Evolutionary conservation across 441 rosid genomes (phyloP), one percentile per base, ranked within the genome.

Genomic region (Dalechampia spathulata): DNA sequence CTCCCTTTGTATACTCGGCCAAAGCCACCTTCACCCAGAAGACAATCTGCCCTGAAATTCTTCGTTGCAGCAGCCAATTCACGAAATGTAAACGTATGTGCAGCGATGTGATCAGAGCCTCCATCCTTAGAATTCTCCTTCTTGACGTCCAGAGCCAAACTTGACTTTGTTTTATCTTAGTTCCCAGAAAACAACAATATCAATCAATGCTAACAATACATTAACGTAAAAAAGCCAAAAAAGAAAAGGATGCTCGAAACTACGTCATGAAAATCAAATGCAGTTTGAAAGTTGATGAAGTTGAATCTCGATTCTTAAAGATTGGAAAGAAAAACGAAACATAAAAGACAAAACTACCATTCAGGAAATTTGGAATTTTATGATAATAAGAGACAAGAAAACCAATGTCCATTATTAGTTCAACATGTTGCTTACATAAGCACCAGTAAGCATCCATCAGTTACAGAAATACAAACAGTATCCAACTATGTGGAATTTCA

Each of bases 1-100:
- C 73, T 73, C 22, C 90, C 90, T 74, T 81, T 80, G 64, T 83
- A 78, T 52, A 83, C 90, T 62, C 79, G 71, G 21, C 86, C 90
- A 55, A 83, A 83, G 40, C 90, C 90, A 56, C 84, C 86, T 73
- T 83, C 86, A 48, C 90, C 90, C 60, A 80, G 60, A 51, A 76
- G 86, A 66, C 77, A 81, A 65, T 83, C 90, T 55, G 78, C 76
- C 70, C 81, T 75, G 74, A 83, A 83, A 72, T 78, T 77, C 75
- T 77, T 79, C 2, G 90, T 81, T 39, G 83, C 83, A 34, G 70
- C 65, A 19, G 90, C 85, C 73, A 83, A 75, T 67, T 83, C 86
- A 56, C 80, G 80, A 57, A 83, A 81, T 27, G 81, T 75, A 55
- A 83, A 83, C 1, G 83, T 83, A 65, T 79, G 76, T 21, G 83